Conservation (phyloP, 495 filamentous ascomycete species). For the Elasticomyces elasticus region DNA sequence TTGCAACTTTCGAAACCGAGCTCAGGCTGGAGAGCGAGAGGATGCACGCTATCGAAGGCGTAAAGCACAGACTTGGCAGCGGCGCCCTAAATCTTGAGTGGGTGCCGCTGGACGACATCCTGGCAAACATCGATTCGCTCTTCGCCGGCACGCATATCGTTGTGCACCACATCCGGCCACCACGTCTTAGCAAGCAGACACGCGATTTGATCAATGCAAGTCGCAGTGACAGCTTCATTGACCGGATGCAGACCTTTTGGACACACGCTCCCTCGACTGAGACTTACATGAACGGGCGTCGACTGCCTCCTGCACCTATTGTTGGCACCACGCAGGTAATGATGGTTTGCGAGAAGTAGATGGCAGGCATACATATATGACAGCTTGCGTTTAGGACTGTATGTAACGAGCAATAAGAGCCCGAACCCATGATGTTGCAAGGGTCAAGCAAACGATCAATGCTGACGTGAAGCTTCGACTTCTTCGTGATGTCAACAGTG, state of each 20-base stretch:
- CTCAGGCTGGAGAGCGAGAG: background rate
- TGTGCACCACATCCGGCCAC: background rate
- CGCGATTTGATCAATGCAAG: background rate
- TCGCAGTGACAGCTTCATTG: background rate
- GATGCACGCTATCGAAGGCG: background rate
- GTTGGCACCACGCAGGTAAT: background rate
- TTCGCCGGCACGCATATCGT: background rate
- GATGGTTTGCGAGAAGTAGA: constrained; percentile 10
- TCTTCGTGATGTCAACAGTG: too few species aligned
- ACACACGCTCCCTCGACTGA: background rate
- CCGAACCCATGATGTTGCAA: too few species aligned
- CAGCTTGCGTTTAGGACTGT: too few species aligned
- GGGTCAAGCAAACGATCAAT: too few species aligned
- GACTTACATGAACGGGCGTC: background rate
- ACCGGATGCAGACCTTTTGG: background rate
- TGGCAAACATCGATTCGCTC: background rate
- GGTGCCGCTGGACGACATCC: background rate
- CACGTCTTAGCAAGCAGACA: background rate
- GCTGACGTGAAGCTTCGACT: too few species aligned
- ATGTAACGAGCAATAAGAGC: too few species aligned
- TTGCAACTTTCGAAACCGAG: background rate
- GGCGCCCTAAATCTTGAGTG: background rate
- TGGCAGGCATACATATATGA: too few species aligned
- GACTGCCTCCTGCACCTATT: background rate
- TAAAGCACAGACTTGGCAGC: background rate